Evolutionary conservation across 768 basidiomycete species (phyloP).

Genomic region (Boletus eberwhitei): DNA sequence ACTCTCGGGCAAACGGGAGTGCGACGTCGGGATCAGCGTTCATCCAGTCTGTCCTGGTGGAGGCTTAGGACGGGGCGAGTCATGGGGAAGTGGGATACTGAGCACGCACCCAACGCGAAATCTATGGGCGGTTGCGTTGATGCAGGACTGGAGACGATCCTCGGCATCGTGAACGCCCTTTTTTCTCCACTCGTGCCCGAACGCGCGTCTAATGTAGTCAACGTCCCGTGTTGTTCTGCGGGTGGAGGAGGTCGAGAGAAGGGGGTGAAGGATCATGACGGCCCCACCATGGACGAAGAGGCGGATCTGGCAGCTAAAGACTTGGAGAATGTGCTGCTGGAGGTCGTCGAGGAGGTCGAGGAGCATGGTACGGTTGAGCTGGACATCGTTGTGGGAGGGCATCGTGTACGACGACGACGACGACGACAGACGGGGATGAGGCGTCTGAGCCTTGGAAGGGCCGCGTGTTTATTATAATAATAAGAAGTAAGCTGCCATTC

Average conservation of each 20-base stretch:
- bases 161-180: conserved; percentile 51
- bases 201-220: conserved; percentile 63
- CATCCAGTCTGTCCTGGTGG: conserved; percentile 60
- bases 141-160: conserved; percentile 53
- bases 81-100: neutral
- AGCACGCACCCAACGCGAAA: conserved; percentile 46
- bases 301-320: conserved; percentile 52
- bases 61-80: neutral
- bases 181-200: conserved; percentile 50
- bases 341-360: conserved; percentile 47
- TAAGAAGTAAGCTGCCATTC: neutral
- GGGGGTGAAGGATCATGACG: conserved; percentile 65
- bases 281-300: conserved; percentile 72
- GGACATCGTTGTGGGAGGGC: conserved; percentile 35
- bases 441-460: neutral
- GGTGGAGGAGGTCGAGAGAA: conserved; percentile 36
- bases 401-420: conserved; percentile 11
- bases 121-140: conserved; percentile 47
- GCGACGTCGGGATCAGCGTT: conserved; percentile 72
- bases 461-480: conserved; percentile 2
- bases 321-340: conserved; percentile 43
- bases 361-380: conserved; percentile 35
- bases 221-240: conserved; percentile 61
- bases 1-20: conserved; percentile 64
- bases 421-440: neutral